Percentiles rank a stretch among this genome's conserved stretches.
Evolutionary conservation across 2,329 filamentous ascomycete genomes (phyloP).

Genomic region (Lizonia empirigonia): DNA sequence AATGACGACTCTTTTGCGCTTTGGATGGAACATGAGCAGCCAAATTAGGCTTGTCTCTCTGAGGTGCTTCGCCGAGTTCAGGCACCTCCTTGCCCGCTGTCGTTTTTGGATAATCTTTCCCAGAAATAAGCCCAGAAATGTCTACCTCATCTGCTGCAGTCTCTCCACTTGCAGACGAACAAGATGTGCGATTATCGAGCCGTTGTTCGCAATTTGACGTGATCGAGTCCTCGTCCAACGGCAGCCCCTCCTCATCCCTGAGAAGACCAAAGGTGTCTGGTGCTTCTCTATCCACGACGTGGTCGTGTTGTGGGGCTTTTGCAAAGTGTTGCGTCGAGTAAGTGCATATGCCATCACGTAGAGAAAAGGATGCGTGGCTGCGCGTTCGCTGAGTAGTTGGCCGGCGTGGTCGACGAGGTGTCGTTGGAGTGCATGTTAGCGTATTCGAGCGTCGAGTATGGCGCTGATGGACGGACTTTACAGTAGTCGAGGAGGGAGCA

Average conservation of each 20-base stretch:
- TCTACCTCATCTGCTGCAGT: background rate
- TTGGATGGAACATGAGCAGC: slow-evolving; percentile 10
- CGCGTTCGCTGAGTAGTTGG: background rate
- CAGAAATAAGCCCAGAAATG: background rate
- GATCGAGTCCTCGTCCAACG: background rate
- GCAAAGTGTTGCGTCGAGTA: background rate
- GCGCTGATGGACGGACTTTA: background rate
- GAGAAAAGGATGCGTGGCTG: background rate
- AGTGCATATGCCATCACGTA: background rate
- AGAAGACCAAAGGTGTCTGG: background rate
- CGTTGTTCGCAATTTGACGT: background rate
- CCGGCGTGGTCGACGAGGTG: background rate
- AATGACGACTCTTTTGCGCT: slow-evolving; percentile 17
- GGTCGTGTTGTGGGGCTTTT: background rate
- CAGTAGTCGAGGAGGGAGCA: background rate
- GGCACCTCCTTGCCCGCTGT: background rate
- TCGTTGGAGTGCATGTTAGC: background rate
- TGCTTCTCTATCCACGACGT: background rate
- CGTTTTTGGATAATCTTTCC: background rate
- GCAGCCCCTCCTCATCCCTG: background rate
- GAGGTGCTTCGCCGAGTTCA: too few species aligned
- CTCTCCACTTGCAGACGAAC: background rate
- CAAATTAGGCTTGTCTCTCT: background rate
- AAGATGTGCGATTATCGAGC: too few species aligned
- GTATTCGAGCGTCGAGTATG: background rate